Base-by-base conservation (phyloP, 768 basidiomycete genomes). In the Dacryopinax spathularia region DNA sequence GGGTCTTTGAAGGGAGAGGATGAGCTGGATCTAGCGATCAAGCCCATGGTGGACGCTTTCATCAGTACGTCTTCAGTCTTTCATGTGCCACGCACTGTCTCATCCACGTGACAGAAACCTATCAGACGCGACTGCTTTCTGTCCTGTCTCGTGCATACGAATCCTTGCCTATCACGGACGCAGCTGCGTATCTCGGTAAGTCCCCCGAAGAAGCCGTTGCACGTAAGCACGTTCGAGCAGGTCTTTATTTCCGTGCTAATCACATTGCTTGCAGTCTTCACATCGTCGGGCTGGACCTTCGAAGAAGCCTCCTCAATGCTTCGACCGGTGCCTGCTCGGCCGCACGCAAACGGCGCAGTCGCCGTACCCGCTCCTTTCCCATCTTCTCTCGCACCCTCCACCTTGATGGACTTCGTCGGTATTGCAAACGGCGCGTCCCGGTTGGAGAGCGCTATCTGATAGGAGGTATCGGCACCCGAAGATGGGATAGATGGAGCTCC, bases 81-180 rank as follows among this genome's bases (percentile, higher is more conserved):
- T 41, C 12, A 20, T 12, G 3, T 22, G n/a, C 18, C 37, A 43
- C 12, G 43, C 33, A 9, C 41, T 62, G 60, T 36, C 33, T 37
- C 22, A 29, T 29, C 25, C 59, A 56, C n/a, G 33, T 60, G 18
- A 37, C 64, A 89, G 87, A 81, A 2, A 70, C 76, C 9, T 88
- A 88, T 73, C 82, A 85, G 43, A 69, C 69, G 63, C 78, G 82
- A 65, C 84, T 83, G 0, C 78, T 85, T 65, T 68, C 68, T 0
- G 75, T 88, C 9, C 68, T 88, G 22, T 79, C 82, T 9, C 81
- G 77, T 68, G 85, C 84, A n/a, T 88, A 87, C 72, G 79, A 81
- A 1, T 82, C 84, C 1, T 73, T 89, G 25, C 79, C 82, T 13
- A 65, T 84, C 12, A 63, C 78, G 1, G 75, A 84, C 2, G 84